Evolutionary conservation across 192 early-diverging fungal species (phyloP).

Genomic region (Pecoramyces ruminantium): DNA sequence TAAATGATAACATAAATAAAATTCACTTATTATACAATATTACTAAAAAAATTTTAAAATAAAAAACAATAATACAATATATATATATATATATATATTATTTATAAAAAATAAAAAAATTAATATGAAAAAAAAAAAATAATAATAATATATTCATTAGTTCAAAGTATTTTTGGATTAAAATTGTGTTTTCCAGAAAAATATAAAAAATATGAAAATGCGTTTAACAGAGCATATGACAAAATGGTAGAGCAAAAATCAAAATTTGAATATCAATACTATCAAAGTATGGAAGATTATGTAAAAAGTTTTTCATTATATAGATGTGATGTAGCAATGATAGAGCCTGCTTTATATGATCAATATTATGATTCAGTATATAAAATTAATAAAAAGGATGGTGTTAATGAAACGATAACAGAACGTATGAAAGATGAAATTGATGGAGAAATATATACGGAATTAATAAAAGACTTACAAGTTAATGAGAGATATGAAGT

Average conservation of each 20-base stretch:
- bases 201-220: neutral
- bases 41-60: too few species aligned
- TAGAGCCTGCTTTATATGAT: neutral
- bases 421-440: neutral
- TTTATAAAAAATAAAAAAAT: too few species aligned
- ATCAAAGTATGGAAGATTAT: neutral
- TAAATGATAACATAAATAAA: too few species aligned
- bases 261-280: neutral
- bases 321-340: neutral
- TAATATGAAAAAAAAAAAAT: too few species aligned
- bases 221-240: neutral
- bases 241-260: neutral
- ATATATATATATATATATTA: too few species aligned
- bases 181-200: neutral
- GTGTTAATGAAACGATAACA: neutral
- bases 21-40: too few species aligned
- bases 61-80: too few species aligned
- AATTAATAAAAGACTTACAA: neutral
- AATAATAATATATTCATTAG: too few species aligned
- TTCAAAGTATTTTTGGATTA: too few species aligned
- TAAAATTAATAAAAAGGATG: neutral
- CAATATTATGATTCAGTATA: neutral
- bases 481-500: neutral
- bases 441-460: neutral
- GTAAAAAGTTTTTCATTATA: neutral